Evolutionary conservation across 23 red algal species (phyloP), one percentile per base, ranked within the genome.

Genomic region (Agarophyton chilense): DNA sequence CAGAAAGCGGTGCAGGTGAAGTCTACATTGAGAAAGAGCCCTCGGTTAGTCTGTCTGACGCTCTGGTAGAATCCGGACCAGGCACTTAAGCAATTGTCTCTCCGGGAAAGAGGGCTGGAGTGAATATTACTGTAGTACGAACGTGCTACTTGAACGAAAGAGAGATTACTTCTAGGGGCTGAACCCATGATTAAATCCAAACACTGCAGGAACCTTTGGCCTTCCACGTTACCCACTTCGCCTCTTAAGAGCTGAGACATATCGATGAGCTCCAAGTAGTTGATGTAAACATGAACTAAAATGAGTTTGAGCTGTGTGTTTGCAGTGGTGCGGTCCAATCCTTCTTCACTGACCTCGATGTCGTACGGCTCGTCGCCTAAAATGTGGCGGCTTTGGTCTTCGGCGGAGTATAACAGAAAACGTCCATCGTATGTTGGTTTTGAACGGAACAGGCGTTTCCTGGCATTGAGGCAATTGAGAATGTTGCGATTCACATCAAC

Each of bases 1-100:
- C 84, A 89, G 46, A 89, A 89, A 12, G 70, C 35, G 40, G 84
- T 89, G 54, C 39, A 89, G 1, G 84, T 61, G 8, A 58, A 46
- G 22, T 89, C 84, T 2, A 89, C 50, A 33, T 89, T 89, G 5
- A 89, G 6, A 0, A 61, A 17, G 19, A 77, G 84, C 9, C 84
- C 84, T 4, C 4, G 1, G 9, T 11, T 14, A n/a, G 67, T 45
- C 25, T 77, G 41, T 36, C 84, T 43, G 24, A 57, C 72, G 32
- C 84, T 89, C 72, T 89, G 84, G 38, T 89, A 89, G 50, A 89
- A 89, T 3, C 84, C 84, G 12, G 66, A 45, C 84, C 84, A 89
- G 3, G 84, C 84, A 76, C 68, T 77, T 19, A 40, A 39, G 19
- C 25, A 0, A 21, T 17, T 25, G 42, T 38, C 11, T 7, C 2